Conservation (phyloP, 2,329 filamentous ascomycete genomes). For the Penicillium polonicum region DNA sequence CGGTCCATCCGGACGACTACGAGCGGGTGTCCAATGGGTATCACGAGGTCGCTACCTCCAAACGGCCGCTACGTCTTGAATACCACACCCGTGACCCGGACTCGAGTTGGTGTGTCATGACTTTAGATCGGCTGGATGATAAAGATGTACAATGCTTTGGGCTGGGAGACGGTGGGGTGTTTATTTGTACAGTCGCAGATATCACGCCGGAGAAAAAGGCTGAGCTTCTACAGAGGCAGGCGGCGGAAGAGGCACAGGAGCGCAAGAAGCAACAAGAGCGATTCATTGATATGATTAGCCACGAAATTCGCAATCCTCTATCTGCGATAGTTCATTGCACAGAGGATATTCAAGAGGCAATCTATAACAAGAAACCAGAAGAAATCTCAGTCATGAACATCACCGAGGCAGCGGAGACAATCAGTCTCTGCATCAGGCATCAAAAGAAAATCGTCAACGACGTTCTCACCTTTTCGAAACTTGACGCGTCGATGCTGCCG, state of each 20-base stretch:
- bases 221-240: conserved; percentile 73
- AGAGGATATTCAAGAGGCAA: conserved; percentile 43
- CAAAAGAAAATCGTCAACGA: conserved; percentile 79
- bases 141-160: conserved; percentile 13
- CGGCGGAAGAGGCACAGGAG: conserved; percentile 77
- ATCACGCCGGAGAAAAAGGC: conserved; percentile 85
- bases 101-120: conserved; percentile 22
- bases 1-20: conserved; percentile 24
- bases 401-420: conserved; percentile 73
- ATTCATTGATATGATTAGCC: conserved; percentile 71
- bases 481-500: conserved; percentile 71
- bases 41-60: background rate
- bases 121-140: conserved; percentile 15
- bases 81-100: conserved; percentile 20
- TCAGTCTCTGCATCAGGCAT: conserved; percentile 73
- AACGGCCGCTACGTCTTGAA: conserved; percentile 22
- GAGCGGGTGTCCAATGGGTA: conserved; percentile 16
- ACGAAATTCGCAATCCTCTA: conserved; percentile 58
- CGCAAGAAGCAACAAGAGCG: conserved; percentile 77
- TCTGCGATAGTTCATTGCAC: conserved; percentile 60
- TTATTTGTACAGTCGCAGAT: conserved; percentile 63
- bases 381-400: conserved; percentile 55
- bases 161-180: conserved; percentile 9
- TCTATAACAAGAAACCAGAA: conserved; percentile 8
- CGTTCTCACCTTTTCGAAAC: conserved; percentile 70